Percentiles rank a stretch among this genome's conserved stretches.
Conservation (phyloP, 345 rosid genomes). For the Toxicodendron radicans region DNA sequence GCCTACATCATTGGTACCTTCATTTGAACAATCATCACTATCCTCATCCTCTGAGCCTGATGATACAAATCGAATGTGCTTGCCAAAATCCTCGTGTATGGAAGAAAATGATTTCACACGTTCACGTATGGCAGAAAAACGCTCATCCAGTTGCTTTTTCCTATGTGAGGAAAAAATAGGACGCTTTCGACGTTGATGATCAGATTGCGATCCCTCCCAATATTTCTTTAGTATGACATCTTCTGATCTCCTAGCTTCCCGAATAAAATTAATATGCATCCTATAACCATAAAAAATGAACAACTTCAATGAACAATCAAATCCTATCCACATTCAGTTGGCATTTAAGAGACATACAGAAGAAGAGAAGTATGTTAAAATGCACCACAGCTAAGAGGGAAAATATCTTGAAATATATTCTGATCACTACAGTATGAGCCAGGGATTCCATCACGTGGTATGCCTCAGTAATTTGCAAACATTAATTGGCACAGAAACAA, state of each 20-base stretch:
- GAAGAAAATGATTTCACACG: conserved; percentile 68
- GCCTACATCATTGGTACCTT: conserved; percentile 27
- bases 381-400: background rate
- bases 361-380: background rate
- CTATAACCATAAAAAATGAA: conserved; percentile 34
- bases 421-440: background rate
- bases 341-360: background rate
- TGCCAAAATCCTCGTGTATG: conserved; percentile 57
- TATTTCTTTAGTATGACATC: conserved; percentile 41
- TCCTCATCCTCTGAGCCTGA: conserved; percentile 73
- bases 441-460: background rate
- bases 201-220: conserved; percentile 36
- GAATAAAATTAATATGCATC: conserved; percentile 64
- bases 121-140: conserved; percentile 54
- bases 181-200: conserved; percentile 28
- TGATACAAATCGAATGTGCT: conserved; percentile 61
- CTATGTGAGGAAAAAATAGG: conserved; percentile 38
- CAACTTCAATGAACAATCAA: conserved; percentile 4
- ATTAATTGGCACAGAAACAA: background rate
- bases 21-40: conserved; percentile 33
- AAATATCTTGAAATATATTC: background rate
- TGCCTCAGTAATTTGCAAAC: background rate
- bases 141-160: conserved; percentile 49
- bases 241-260: conserved; percentile 59
- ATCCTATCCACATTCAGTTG: background rate